phyloP scores from a whole-genome alignment of 306 rosid genomes.

The Nissolia schottii region DNA sequence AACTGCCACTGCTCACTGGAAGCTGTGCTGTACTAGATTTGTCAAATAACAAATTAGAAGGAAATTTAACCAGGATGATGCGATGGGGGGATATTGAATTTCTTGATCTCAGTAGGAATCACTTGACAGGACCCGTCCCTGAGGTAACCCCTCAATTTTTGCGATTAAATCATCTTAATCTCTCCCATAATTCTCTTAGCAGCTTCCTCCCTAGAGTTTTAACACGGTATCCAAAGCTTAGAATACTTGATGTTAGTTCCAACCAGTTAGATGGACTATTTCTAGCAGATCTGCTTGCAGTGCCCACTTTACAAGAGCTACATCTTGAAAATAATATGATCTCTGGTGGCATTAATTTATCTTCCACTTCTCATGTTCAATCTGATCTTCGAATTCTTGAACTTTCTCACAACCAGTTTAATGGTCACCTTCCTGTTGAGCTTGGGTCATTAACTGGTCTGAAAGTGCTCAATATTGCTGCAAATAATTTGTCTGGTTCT shows the following conservation, averaged over 20 bases:
- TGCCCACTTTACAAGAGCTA: constrained; percentile 68
- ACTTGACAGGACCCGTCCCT: constrained; percentile 56
- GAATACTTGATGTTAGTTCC: constrained; percentile 61
- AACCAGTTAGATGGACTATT: constrained; percentile 56
- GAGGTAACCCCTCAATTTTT: constrained; percentile 63
- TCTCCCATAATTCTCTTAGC: constrained; percentile 55
- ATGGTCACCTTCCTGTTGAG: constrained; percentile 60
- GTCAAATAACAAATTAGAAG: constrained; percentile 63
- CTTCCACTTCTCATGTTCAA: constrained; percentile 29
- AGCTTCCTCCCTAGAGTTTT: constrained; percentile 51
- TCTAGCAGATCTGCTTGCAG: constrained; percentile 39
- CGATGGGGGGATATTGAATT: constrained; percentile 74
- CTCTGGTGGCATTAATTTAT: constrained; percentile 43
- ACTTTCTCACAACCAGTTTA: constrained; percentile 59
- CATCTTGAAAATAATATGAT: constrained; percentile 54
- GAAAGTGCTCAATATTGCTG: constrained; percentile 55
- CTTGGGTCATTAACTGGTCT: constrained; percentile 49
- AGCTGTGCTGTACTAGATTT: constrained; percentile 74
- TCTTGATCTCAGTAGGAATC: constrained; percentile 75
- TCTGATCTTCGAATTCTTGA: constrained; percentile 55
- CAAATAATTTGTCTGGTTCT: constrained; percentile 73
- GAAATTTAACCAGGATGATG: constrained; percentile 56
- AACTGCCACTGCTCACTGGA: constrained; percentile 72
- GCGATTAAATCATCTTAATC: constrained; percentile 59
- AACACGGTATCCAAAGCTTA: constrained; percentile 60